Evolutionary conservation across 2,329 filamentous ascomycete genomes (phyloP).

Genomic region (Alternaria angustiovoidea): DNA sequence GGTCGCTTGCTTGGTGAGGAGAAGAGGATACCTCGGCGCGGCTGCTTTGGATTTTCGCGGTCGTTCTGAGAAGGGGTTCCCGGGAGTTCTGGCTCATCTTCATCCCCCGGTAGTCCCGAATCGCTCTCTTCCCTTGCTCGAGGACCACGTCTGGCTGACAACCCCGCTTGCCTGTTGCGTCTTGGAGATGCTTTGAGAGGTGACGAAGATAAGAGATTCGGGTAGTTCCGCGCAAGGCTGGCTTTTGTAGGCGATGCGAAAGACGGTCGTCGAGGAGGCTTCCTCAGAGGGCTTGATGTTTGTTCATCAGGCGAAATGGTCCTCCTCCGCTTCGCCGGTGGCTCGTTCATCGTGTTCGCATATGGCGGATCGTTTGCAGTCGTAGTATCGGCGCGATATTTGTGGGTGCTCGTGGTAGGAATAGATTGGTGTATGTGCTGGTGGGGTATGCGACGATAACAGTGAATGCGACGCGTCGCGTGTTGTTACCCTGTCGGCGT

Average conservation of each 20-base stretch:
- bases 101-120: background rate
- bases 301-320: conserved; percentile 39
- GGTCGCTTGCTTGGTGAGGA: conserved; percentile 46
- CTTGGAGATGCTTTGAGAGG: conserved; percentile 12
- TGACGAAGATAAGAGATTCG: conserved; percentile 35
- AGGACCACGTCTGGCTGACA: conserved; percentile 12
- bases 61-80: conserved; percentile 29
- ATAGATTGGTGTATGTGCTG: background rate
- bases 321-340: conserved; percentile 46
- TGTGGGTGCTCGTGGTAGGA: background rate
- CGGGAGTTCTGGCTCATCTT: conserved; percentile 30
- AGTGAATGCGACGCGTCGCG: conserved; percentile 40
- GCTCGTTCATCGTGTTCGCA: conserved; percentile 38
- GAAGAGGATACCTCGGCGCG: conserved; percentile 34
- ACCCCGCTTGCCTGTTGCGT: conserved; percentile 18
- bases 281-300: conserved; percentile 39
- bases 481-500: conserved; percentile 34
- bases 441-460: conserved; percentile 12
- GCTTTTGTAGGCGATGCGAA: conserved; percentile 53
- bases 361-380: background rate
- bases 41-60: conserved; percentile 27
- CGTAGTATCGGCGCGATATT: background rate
- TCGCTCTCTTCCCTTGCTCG: conserved; percentile 19
- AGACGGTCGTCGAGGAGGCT: conserved; percentile 46
- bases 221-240: conserved; percentile 51